A percentile compares a stretch with the other conserved stretches of the same genome.
Conservation (phyloP, 2,329 filamentous ascomycete species). For the Didymella lethalis region DNA sequence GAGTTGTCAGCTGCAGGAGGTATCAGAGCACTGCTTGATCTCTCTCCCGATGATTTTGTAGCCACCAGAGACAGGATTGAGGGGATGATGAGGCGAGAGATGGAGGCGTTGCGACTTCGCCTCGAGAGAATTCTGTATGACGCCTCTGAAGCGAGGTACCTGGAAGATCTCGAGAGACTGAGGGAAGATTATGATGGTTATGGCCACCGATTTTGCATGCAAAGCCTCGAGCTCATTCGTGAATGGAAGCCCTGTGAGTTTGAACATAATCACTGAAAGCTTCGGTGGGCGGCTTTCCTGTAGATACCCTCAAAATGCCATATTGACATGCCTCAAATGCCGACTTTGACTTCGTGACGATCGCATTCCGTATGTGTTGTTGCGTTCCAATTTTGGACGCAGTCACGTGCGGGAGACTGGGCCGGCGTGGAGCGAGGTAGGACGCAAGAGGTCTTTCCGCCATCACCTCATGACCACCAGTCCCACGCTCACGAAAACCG, state of each 20-base stretch:
- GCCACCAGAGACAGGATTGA: not conserved
- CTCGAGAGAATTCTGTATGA: not conserved
- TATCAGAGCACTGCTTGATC: not conserved
- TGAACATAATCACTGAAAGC: not conserved
- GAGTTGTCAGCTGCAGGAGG: not conserved
- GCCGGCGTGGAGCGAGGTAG: not conserved
- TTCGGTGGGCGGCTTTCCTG: not conserved
- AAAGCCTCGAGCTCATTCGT: not conserved
- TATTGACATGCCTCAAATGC: not conserved
- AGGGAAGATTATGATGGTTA: not conserved
- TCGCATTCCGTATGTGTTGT: not conserved
- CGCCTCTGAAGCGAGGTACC: no score
- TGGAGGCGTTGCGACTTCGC: not conserved
- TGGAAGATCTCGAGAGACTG: not conserved
- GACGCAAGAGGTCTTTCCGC: not conserved
- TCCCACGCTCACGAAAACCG: not conserved
- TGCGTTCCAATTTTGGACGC: not conserved
- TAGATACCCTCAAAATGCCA: conserved; percentile 3
- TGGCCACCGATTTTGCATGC: not conserved
- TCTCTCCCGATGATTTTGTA: not conserved
- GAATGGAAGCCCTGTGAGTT: not conserved
- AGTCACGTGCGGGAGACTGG: not conserved
- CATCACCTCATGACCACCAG: not conserved
- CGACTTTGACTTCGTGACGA: not conserved
- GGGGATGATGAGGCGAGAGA: not conserved